These are phyloP conservation scores for Euclidium syriacum DNA, from an alignment of 345 rosid genomes.

Conservation along the genomic window DNA sequence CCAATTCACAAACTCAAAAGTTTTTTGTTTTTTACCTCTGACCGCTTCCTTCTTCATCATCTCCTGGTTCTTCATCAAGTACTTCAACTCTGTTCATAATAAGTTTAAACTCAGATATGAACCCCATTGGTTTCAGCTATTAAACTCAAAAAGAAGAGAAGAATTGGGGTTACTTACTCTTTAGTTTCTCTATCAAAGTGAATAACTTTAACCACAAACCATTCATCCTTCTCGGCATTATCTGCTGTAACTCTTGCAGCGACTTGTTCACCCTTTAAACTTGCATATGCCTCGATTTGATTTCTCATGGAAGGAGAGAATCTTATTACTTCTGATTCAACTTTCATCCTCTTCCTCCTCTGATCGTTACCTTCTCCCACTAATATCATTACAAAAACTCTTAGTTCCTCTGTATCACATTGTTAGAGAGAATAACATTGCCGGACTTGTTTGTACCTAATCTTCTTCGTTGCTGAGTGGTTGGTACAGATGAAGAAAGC, in stretches of 20 bases:
- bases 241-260: constrained; percentile 82
- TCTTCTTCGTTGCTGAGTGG: constrained; percentile 63
- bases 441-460: constrained; percentile 37
- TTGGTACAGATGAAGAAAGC: constrained; percentile 58
- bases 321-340: constrained; percentile 63
- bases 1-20: neutral
- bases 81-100: constrained; percentile 64
- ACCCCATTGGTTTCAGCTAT: neutral
- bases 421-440: neutral
- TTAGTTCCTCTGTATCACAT: neutral
- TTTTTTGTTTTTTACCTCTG: constrained; percentile 45
- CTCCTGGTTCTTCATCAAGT: constrained; percentile 90
- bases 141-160: too few relatives aligned
- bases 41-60: constrained; percentile 71
- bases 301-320: constrained; percentile 52
- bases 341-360: constrained; percentile 70
- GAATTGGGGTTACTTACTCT: constrained; percentile 60
- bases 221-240: constrained; percentile 74
- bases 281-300: constrained; percentile 63
- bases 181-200: constrained; percentile 75
- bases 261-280: constrained; percentile 85
- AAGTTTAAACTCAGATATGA: neutral
- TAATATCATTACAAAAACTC: constrained; percentile 9
- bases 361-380: constrained; percentile 66
- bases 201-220: constrained; percentile 82